Conservation (phyloP, 345 rosid genomes). For the Hibiscus syriacus region DNA sequence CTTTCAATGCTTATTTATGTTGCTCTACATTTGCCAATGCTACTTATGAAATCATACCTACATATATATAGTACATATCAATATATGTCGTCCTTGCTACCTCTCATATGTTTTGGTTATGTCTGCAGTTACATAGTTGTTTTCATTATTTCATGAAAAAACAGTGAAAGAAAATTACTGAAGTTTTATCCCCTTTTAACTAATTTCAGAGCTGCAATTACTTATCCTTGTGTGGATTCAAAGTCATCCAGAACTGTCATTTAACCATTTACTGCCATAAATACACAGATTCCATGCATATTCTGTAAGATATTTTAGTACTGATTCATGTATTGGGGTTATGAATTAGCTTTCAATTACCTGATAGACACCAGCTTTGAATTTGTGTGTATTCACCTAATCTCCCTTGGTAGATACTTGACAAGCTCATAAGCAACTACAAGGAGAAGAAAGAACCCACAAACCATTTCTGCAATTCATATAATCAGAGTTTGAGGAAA, state of each 20-base stretch:
- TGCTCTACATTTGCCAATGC: too few species aligned
- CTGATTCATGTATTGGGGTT: too few species aligned
- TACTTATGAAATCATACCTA: background rate
- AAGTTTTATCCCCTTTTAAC: background rate
- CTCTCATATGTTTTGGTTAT: background rate
- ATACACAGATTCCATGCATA: background rate
- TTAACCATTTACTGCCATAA: background rate
- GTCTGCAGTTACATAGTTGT: slow-evolving; percentile 8
- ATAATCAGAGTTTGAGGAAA: background rate
- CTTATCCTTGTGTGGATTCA: background rate
- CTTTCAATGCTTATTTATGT: too few species aligned
- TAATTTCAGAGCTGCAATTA: background rate
- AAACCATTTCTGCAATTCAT: slow-evolving; percentile 1
- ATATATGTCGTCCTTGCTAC: background rate
- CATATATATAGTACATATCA: background rate
- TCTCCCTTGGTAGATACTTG: background rate
- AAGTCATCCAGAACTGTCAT: background rate
- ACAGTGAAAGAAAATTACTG: background rate
- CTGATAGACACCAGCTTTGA: background rate
- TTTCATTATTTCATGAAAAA: slow-evolving; percentile 3
- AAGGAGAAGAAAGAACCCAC: background rate
- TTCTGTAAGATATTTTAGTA: too few species aligned
- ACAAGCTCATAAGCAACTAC: background rate
- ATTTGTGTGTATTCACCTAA: background rate
- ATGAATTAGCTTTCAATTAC: background rate